These are phyloP conservation scores for Lactarius indigo DNA, from an alignment of 768 basidiomycete species.

Conservation along the genomic window DNA sequence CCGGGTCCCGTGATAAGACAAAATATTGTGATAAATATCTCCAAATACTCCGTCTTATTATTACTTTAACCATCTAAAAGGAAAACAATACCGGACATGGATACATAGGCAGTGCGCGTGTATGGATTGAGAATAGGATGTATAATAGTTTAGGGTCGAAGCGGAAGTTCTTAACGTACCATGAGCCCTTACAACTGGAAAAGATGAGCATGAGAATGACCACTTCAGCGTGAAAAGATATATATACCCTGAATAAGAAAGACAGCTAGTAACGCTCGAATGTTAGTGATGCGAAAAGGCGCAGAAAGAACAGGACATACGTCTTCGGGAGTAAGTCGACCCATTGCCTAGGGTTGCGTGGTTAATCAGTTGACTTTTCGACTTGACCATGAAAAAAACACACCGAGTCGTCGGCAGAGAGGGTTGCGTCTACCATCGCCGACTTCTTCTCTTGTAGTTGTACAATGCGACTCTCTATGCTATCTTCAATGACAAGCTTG, in stretches of 20 bases:
- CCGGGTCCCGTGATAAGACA: not conserved
- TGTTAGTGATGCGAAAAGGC: constrained; percentile 3
- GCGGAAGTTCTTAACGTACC: not conserved
- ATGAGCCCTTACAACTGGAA: constrained; percentile 8
- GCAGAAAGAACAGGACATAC: constrained; percentile 28
- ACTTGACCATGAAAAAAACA: constrained; percentile 4
- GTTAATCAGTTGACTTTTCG: constrained; percentile 17
- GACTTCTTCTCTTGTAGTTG: constrained; percentile 98
- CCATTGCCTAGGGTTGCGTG: constrained; percentile 65
- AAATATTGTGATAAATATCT: not conserved
- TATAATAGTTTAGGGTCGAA: not conserved
- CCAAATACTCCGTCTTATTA: not conserved
- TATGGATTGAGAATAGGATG: not conserved
- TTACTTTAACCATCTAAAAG: not conserved
- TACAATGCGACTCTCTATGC: constrained; percentile 92
- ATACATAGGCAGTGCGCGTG: not conserved
- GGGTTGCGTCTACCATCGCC: constrained; percentile 88
- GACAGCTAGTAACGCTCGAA: constrained; percentile 33
- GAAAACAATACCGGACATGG: not conserved
- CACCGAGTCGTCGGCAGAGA: constrained; percentile 80
- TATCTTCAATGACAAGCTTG: constrained; percentile 93
- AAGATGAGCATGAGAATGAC: not conserved
- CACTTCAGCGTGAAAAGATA: not conserved
- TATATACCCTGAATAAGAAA: constrained; percentile 45
- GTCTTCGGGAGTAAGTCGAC: constrained; percentile 84